A percentile compares a stretch with the other conserved stretches of the same genome.
phyloP scores from a whole-genome alignment of 176 grass and related monocot genomes.

The Rhynchospora tenuis region DNA sequence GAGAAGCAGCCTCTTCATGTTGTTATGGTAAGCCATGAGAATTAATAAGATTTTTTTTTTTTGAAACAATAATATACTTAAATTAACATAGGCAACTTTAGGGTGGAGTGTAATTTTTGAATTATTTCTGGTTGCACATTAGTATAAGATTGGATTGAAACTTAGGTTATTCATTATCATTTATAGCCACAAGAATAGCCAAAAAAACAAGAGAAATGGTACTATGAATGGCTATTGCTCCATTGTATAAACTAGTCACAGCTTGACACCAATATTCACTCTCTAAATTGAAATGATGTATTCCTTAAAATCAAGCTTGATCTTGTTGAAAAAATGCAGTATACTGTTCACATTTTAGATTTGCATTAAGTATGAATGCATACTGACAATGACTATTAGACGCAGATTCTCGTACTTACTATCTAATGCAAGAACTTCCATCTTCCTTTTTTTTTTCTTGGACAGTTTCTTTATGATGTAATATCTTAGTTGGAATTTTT shows the following conservation, averaged over 20 bases:
- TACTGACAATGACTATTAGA: background rate
- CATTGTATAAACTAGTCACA: background rate
- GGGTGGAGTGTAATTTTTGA: background rate
- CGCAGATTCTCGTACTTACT: background rate
- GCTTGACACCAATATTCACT: background rate
- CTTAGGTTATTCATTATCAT: background rate
- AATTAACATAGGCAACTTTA: background rate
- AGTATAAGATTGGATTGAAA: background rate
- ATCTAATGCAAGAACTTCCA: background rate
- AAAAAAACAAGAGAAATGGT: background rate
- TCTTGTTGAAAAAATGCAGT: background rate
- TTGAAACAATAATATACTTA: too few species aligned
- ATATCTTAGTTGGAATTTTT: constrained; percentile 14
- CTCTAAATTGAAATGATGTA: background rate
- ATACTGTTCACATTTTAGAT: background rate
- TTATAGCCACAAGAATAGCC: background rate
- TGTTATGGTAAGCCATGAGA: constrained; percentile 61
- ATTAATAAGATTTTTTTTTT: background rate
- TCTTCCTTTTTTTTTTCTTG: background rate
- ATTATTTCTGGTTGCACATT: background rate
- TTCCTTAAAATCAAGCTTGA: background rate
- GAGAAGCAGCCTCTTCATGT: constrained; percentile 98
- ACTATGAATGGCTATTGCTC: background rate
- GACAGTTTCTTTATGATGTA: constrained; percentile 3
- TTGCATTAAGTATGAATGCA: background rate